Evolutionary conservation across 306 rosid genomes (phyloP).

Genomic region (Pterocarpus macrocarpus): DNA sequence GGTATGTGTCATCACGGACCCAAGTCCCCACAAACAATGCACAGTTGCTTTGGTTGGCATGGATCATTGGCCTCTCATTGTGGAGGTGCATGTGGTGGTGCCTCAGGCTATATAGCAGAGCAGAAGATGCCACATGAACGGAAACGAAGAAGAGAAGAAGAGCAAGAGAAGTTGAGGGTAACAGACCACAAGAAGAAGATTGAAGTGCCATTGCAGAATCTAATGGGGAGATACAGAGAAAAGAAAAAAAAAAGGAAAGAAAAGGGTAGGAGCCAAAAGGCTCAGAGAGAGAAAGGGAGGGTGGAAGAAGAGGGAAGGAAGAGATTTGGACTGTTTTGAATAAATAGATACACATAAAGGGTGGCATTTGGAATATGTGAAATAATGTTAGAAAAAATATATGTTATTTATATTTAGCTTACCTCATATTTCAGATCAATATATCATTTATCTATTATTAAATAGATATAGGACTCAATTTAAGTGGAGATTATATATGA

Average conservation of each 20-base stretch:
- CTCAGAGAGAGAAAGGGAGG: constrained; percentile 15
- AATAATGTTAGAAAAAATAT: background rate
- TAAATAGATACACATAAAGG: background rate
- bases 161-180: background rate
- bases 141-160: constrained; percentile 47
- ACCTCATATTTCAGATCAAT: no score
- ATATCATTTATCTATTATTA: no score
- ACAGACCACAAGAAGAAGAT: constrained; percentile 7
- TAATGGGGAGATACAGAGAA: background rate
- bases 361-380: constrained; percentile 29
- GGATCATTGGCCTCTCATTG: constrained; percentile 70
- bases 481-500: no score
- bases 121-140: constrained; percentile 62
- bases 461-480: no score
- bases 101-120: constrained; percentile 65
- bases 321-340: constrained; percentile 38
- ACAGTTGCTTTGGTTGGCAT: constrained; percentile 76
- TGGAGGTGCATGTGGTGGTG: constrained; percentile 60
- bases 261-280: constrained; percentile 48
- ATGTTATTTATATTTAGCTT: no score
- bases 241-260: background rate
- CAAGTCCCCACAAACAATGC: constrained; percentile 86
- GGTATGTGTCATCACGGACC: constrained; percentile 84
- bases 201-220: constrained; percentile 55
- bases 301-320: constrained; percentile 24